A percentile compares a stretch with the other conserved stretches of the same genome.
Evolutionary conservation across 371 early-diverging fungal species (phyloP).

Genomic region (Gilbertella persicaria): DNA sequence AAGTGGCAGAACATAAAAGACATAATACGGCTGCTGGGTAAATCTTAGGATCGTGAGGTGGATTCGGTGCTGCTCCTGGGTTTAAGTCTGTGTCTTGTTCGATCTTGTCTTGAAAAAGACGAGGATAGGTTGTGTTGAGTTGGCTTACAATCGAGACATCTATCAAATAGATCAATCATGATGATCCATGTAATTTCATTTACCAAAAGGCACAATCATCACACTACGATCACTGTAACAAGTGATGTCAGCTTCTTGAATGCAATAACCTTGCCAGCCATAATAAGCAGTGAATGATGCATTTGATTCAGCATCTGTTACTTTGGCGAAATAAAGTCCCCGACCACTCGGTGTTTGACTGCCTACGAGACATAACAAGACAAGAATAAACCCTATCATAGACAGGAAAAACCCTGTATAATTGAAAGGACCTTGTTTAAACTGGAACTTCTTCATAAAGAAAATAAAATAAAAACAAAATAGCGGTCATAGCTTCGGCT

Average conservation of each 20-base stretch:
- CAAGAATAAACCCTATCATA: constrained; percentile 37
- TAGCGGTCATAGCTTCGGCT: neutral
- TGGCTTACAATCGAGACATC: constrained; percentile 29
- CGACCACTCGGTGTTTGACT: constrained; percentile 18
- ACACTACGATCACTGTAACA: constrained; percentile 33
- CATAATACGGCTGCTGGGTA: constrained; percentile 39
- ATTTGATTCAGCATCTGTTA: constrained; percentile 24
- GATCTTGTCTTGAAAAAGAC: constrained; percentile 28
- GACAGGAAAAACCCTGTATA: constrained; percentile 33
- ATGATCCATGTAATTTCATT: neutral
- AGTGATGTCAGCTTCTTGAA: constrained; percentile 12
- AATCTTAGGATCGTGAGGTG: constrained; percentile 46
- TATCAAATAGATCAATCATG: constrained; percentile 1
- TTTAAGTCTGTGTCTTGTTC: constrained; percentile 31
- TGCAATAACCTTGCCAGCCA: constrained; percentile 46
- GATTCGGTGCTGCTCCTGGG: constrained; percentile 36
- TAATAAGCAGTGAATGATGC: constrained; percentile 24
- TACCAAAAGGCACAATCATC: constrained; percentile 49
- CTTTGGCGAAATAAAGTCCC: constrained; percentile 37
- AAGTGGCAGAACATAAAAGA: constrained; percentile 29
- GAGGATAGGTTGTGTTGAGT: constrained; percentile 39
- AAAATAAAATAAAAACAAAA: too few relatives aligned
- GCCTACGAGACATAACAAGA: constrained; percentile 38
- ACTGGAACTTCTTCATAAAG: constrained; percentile 15
- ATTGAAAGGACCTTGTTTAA: constrained; percentile 22